A percentile compares a stretch with the other conserved stretches of the same genome.
phyloP scores from a whole-genome alignment of 2,329 filamentous ascomycete species.

The Ilyonectria mors-panacis region DNA sequence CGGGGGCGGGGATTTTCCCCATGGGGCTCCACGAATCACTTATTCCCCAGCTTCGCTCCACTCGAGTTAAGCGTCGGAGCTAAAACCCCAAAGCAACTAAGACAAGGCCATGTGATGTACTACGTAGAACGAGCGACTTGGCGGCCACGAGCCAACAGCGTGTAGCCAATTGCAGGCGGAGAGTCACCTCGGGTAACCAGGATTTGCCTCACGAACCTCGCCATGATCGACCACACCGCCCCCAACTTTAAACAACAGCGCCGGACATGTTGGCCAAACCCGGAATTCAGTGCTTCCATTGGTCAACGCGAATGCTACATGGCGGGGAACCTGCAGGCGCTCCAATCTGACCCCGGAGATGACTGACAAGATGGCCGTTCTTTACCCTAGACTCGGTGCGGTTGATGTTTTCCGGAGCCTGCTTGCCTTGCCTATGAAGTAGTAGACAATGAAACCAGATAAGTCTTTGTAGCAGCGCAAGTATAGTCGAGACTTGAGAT shows the following conservation, averaged over 20 bases:
- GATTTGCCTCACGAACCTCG: background rate
- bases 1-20: constrained; percentile 22
- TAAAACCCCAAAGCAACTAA: constrained; percentile 14
- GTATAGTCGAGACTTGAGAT: too few species aligned
- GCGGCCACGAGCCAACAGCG: background rate
- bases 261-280: constrained; percentile 3
- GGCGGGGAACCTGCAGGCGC: background rate
- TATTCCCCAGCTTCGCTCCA: constrained; percentile 14
- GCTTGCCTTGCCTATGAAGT: too few species aligned
- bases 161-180: background rate
- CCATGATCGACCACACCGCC: background rate
- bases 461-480: too few species aligned
- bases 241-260: constrained; percentile 6
- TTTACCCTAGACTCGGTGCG: background rate
- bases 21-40: constrained; percentile 27
- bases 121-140: background rate
- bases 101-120: constrained; percentile 12
- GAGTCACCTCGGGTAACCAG: background rate
- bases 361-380: too few species aligned
- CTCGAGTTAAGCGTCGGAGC: constrained; percentile 6
- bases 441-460: too few species aligned
- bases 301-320: background rate
- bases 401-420: background rate
- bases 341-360: background rate
- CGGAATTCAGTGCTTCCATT: background rate